Evolutionary conservation across 1,139 yeast genomes (phyloP).

Genomic region (Wickerhamomyces sp.): DNA sequence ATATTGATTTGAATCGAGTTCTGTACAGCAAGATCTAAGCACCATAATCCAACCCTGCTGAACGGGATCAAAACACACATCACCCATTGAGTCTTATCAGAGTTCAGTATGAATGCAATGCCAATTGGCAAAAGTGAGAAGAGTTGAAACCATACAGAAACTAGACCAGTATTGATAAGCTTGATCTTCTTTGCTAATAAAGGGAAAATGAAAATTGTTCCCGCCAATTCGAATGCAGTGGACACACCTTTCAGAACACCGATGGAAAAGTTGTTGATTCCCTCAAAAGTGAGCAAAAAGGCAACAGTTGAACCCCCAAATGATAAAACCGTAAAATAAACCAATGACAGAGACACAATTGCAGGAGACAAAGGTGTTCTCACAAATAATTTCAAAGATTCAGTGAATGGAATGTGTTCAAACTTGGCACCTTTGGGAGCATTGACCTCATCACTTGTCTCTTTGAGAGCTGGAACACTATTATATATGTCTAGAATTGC

Average conservation of each 20-base stretch:
- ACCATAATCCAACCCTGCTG: slow-evolving; percentile 37
- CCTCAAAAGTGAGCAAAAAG: slow-evolving; percentile 26
- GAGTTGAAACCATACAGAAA: slow-evolving; percentile 26
- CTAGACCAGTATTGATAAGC: slow-evolving; percentile 27
- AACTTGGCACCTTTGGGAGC: slow-evolving; percentile 1
- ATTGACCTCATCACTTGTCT: not conserved
- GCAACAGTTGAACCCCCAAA: slow-evolving; percentile 33
- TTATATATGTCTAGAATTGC: slow-evolving; percentile 30
- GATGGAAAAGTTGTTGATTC: slow-evolving; percentile 25
- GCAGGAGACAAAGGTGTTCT: slow-evolving; percentile 48
- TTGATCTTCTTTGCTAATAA: slow-evolving; percentile 22
- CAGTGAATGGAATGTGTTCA: slow-evolving; percentile 8
- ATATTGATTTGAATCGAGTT: slow-evolving; percentile 29
- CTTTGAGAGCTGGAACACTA: slow-evolving; percentile 23
- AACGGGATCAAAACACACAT: slow-evolving; percentile 28
- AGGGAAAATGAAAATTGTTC: slow-evolving; percentile 29
- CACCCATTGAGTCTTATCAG: slow-evolving; percentile 14
- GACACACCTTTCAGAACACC: slow-evolving; percentile 29
- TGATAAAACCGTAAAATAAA: slow-evolving; percentile 32
- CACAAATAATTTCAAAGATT: slow-evolving; percentile 35
- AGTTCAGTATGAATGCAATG: slow-evolving; percentile 9
- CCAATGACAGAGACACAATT: slow-evolving; percentile 32
- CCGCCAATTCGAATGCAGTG: slow-evolving; percentile 26
- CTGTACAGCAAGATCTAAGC: slow-evolving; percentile 33
- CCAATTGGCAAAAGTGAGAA: slow-evolving; percentile 15